These are phyloP conservation scores for Ophiostoma sp. DNA, from an alignment of 2,329 filamentous ascomycete species.

Conservation along the genomic window DNA sequence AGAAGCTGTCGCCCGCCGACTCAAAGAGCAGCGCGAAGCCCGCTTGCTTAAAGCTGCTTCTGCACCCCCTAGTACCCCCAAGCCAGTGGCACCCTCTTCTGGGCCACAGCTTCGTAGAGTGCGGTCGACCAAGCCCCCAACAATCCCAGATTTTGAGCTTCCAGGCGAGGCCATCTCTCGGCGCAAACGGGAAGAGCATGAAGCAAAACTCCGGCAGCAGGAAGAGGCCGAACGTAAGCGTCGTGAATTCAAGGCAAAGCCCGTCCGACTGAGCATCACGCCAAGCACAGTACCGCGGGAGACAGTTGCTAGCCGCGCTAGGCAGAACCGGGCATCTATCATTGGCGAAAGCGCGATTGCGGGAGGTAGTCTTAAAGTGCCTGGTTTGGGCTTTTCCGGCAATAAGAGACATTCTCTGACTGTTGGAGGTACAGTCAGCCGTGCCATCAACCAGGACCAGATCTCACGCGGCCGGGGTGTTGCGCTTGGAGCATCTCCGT, in stretches of 20 bases:
- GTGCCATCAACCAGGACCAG: constrained; percentile 13
- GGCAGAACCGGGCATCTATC: constrained; percentile 40
- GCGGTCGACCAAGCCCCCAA: constrained; percentile 45
- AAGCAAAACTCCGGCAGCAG: constrained; percentile 50
- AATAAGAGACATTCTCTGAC: constrained; percentile 33
- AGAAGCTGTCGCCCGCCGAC: constrained; percentile 53
- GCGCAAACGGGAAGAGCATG: constrained; percentile 51
- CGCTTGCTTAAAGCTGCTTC: constrained; percentile 37
- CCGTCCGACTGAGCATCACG: constrained; percentile 44
- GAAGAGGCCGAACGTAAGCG: constrained; percentile 56
- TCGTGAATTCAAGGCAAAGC: constrained; percentile 60
- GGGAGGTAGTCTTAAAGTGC: constrained; percentile 9
- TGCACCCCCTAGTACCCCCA: constrained; percentile 21
- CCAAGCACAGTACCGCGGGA: constrained; percentile 47
- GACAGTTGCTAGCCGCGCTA: constrained; percentile 53
- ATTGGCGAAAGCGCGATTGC: constrained; percentile 1
- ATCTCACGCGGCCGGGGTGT: constrained; percentile 31
- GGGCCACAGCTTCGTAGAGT: constrained; percentile 40
- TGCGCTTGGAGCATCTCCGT: constrained; percentile 32
- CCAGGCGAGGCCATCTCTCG: constrained; percentile 57
- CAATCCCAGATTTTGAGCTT: constrained; percentile 55
- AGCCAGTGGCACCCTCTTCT: constrained; percentile 23
- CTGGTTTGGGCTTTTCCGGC: constrained; percentile 12
- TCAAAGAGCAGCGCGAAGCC: constrained; percentile 56
- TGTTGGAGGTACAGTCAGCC: background rate